Conservation (phyloP, 306 rosid species). For the Mimosa pudica region DNA sequence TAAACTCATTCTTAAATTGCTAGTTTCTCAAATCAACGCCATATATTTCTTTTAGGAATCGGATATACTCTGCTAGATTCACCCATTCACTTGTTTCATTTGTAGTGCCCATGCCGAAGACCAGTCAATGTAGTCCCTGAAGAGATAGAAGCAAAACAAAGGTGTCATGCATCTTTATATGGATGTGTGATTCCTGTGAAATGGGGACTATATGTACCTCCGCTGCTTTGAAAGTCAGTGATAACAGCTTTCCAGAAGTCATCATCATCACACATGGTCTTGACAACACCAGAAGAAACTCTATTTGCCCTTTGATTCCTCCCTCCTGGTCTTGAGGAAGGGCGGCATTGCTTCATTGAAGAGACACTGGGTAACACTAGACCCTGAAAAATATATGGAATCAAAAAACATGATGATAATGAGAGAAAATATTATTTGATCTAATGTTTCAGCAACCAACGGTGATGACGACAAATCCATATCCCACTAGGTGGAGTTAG, state of each 20-base stretch:
- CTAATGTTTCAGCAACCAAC: no score
- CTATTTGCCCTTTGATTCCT: constrained; percentile 72
- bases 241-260: constrained; percentile 94
- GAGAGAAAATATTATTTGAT: no score
- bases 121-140: constrained; percentile 87
- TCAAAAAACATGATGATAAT: no score
- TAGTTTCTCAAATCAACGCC: constrained; percentile 2
- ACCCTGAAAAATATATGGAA: constrained; percentile 4
- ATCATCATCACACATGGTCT: constrained; percentile 93
- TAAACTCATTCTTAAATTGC: no score
- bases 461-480: no score
- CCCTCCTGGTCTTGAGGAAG: constrained; percentile 69
- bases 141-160: constrained; percentile 29
- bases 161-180: constrained; percentile 16
- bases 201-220: constrained; percentile 55
- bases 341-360: constrained; percentile 67
- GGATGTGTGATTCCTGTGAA: constrained; percentile 13
- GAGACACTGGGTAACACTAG: constrained; percentile 60
- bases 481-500: no score
- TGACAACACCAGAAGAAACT: constrained; percentile 54
- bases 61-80: constrained; percentile 77
- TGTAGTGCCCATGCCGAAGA: constrained; percentile 70
- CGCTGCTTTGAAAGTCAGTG: constrained; percentile 54
- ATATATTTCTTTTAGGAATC: background rate
- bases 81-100: constrained; percentile 97